Conservation (phyloP, 305 asterid species). For the Fraxinus greggii region DNA sequence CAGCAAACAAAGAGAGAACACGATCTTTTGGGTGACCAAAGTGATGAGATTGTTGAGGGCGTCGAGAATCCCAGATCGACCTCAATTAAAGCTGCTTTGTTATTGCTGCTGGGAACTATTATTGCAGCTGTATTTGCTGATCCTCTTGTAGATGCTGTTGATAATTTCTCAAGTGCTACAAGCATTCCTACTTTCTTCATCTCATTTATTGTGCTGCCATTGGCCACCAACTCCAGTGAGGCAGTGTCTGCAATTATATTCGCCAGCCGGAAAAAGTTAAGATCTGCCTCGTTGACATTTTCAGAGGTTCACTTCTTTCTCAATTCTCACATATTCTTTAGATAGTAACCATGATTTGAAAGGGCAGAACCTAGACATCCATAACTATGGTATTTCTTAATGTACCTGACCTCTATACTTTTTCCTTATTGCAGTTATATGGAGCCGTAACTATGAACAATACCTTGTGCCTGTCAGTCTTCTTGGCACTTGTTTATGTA, state of each 20-base stretch:
- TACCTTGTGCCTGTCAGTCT: slow-evolving; percentile 77
- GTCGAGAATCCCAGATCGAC: slow-evolving; percentile 48
- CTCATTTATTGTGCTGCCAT: slow-evolving; percentile 74
- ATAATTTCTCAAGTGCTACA: slow-evolving; percentile 81
- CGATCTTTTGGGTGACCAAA: slow-evolving; percentile 52
- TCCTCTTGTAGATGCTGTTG: slow-evolving; percentile 86
- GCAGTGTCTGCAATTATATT: slow-evolving; percentile 90
- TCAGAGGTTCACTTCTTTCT: slow-evolving; percentile 64
- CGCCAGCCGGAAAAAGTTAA: slow-evolving; percentile 66
- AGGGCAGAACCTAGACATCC: not conserved
- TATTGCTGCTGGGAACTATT: slow-evolving; percentile 64
- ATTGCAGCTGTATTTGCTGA: slow-evolving; percentile 95
- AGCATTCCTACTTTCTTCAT: slow-evolving; percentile 89
- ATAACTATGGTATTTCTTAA: not conserved
- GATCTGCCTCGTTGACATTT: slow-evolving; percentile 86
- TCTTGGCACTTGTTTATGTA: slow-evolving; percentile 71
- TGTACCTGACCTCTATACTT: not conserved
- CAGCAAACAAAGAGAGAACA: slow-evolving; percentile 89
- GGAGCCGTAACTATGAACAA: slow-evolving; percentile 97
- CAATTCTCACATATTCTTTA: not conserved
- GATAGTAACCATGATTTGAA: not conserved
- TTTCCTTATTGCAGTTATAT: slow-evolving; percentile 53
- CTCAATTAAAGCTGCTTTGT: slow-evolving; percentile 61
- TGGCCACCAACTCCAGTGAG: slow-evolving; percentile 97
- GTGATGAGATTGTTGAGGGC: slow-evolving; percentile 64